phyloP scores from a whole-genome alignment of 2,329 filamentous ascomycete genomes.

The Ceratocystis diversiconidia region DNA sequence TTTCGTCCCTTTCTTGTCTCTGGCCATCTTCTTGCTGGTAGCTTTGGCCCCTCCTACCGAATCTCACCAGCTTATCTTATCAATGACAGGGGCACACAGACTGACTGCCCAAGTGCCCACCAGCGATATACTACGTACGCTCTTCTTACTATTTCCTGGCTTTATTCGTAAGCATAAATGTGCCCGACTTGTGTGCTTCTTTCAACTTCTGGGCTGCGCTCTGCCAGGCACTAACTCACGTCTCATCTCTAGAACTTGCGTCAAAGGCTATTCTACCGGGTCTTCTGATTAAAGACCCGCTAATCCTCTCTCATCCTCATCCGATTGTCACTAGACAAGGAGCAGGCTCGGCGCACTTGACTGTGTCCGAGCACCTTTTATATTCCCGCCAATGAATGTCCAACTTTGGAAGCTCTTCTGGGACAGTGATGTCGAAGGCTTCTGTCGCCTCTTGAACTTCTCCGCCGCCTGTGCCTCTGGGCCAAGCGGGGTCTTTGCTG shows the following conservation, averaged over 20 bases:
- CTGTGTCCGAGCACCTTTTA: slow-evolving; percentile 19
- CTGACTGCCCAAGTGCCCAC: neutral
- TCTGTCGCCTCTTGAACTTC: slow-evolving; percentile 41
- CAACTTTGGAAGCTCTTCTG: slow-evolving; percentile 93
- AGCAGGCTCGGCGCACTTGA: neutral
- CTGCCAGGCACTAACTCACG: neutral
- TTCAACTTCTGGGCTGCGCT: no score
- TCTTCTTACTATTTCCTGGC: neutral
- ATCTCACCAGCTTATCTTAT: slow-evolving; percentile 12
- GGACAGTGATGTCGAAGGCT: slow-evolving; percentile 93
- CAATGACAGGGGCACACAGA: neutral
- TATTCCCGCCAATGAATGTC: slow-evolving; percentile 68
- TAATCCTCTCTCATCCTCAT: neutral
- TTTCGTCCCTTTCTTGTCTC: neutral
- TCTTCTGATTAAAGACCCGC: neutral
- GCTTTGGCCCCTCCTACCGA: neutral
- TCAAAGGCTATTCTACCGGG: neutral
- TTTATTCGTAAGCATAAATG: neutral
- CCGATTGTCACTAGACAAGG: neutral
- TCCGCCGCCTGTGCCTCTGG: neutral
- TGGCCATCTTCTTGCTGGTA: neutral
- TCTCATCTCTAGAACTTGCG: neutral
- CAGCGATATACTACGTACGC: neutral
- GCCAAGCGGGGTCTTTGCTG: neutral
- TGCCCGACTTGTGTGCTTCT: no score